phyloP scores from a whole-genome alignment of 164 flowering plant genomes.

The Tetracentron sinense region DNA sequence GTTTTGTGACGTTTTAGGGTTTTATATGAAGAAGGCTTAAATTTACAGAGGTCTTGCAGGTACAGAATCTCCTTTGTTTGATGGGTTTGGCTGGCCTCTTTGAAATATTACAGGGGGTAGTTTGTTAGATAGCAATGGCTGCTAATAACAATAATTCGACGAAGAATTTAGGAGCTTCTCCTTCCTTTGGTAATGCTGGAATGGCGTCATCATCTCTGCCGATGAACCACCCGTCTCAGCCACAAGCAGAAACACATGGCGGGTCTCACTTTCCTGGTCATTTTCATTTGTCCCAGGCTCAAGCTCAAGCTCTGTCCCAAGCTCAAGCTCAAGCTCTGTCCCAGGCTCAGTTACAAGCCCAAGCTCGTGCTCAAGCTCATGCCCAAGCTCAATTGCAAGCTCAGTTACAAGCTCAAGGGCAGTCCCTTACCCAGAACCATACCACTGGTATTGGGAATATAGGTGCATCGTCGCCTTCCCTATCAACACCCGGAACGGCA shows the following conservation, averaged over 20 bases:
- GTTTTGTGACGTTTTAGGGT: too few relatives aligned
- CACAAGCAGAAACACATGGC: not conserved
- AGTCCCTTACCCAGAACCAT: slow-evolving; percentile 30
- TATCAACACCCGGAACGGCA: slow-evolving; percentile 40
- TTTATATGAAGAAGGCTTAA: too few relatives aligned
- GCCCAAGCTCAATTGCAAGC: too few relatives aligned
- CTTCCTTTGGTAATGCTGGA: slow-evolving; percentile 52
- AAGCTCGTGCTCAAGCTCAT: slow-evolving; percentile 46
- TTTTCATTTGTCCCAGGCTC: too few relatives aligned
- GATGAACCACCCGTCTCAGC: slow-evolving; percentile 26
- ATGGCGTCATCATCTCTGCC: slow-evolving; percentile 33
- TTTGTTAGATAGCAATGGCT: too few relatives aligned
- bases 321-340: slow-evolving; percentile 40
- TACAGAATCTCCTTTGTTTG: too few relatives aligned
- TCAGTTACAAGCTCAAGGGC: slow-evolving; percentile 30
- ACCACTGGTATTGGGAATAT: slow-evolving; percentile 23
- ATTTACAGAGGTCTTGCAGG: too few relatives aligned
- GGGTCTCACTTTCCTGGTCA: too few relatives aligned
- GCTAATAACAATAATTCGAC: slow-evolving; percentile 47
- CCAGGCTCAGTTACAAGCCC: slow-evolving; percentile 30
- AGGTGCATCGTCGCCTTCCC: slow-evolving; percentile 45
- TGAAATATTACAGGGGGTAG: too few relatives aligned
- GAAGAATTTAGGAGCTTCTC: slow-evolving; percentile 42
- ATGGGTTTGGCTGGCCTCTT: too few relatives aligned
- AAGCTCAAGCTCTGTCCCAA: slow-evolving; percentile 34